Base-by-base conservation (phyloP, 139 green algal genomes). In the Desmodesmus armatus region DNA sequence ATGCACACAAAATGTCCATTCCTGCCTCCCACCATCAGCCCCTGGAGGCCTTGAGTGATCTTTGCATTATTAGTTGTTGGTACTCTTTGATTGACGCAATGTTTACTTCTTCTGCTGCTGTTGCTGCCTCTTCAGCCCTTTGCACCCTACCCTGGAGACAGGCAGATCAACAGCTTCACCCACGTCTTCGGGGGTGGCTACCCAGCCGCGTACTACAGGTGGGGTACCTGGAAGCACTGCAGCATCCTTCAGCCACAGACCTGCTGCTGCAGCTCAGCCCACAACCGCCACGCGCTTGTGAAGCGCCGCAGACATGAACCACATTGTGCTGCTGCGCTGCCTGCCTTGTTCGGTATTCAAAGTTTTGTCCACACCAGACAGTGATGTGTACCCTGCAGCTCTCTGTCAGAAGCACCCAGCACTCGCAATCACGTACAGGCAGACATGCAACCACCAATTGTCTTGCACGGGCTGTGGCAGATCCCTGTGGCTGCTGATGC, bases 151-250 rank as follows among this genome's bases (percentile, higher is more conserved):
- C 93, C 93, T 0, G 94, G 96, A 69, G 97, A 99, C 91, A 90
- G 95, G 66, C 98, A 99, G 93, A 89, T 99, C 31, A 98, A 94
- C 91, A 86, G 82, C 55, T 99, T 99, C 85, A 70, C 41, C 1
- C 97, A 99, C 91, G 99, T 99, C 87, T 99, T 99, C 87, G 95
- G 97, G 0, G 96, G 96, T 15, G 96, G 95, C 11, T 99, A 99
- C 84, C 88, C 85, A 3, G 96, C 95, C 3, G 96, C 95, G 4
- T 84, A 84, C 63, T 84, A 84, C 62, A 82, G 76, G 76, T 82
- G 53, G 2, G 41, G 11, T 0, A 4, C 47, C 47, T 55, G 47
- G 7, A 55, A 55, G 47, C 47, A 55, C 13, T 55, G 47, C 47
- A 21, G 47, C 13, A 13, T 13, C 13, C 47, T 55, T 13, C 7